Percentiles rank a stretch among this genome's conserved stretches.
These are phyloP conservation scores for Petunia axillaris DNA, from an alignment of 257 asterid genomes.

Conservation along the genomic window DNA sequence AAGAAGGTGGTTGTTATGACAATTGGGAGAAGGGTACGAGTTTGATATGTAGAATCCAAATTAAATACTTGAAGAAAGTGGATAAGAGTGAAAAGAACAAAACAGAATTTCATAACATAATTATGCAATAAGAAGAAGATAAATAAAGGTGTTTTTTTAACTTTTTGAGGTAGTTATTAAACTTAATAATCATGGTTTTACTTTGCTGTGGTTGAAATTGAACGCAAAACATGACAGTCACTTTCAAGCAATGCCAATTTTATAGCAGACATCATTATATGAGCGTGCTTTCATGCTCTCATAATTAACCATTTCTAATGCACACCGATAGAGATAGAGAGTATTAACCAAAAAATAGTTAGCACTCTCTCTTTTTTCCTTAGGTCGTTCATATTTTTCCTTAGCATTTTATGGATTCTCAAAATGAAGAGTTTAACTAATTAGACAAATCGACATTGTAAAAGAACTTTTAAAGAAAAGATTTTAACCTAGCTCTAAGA, in stretches of 20 bases:
- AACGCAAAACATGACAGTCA: slow-evolving; percentile 34
- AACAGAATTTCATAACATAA: slow-evolving; percentile 24
- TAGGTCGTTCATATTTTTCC: no score
- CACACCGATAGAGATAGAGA: neutral
- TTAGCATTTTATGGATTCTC: no score
- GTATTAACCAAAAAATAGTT: neutral
- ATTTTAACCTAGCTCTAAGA: no score
- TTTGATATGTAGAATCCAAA: slow-evolving; percentile 25
- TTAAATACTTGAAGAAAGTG: slow-evolving; percentile 17
- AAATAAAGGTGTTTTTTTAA: slow-evolving; percentile 31
- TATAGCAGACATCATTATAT: slow-evolving; percentile 48
- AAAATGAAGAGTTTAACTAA: no score
- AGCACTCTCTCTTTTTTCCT: neutral
- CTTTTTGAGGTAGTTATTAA: slow-evolving; percentile 27
- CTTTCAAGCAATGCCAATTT: slow-evolving; percentile 49
- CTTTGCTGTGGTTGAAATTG: slow-evolving; percentile 30
- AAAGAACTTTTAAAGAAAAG: no score
- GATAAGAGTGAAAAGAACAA: neutral
- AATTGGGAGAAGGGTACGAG: neutral
- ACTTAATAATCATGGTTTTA: slow-evolving; percentile 21
- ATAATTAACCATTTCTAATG: slow-evolving; percentile 26
- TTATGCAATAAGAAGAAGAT: slow-evolving; percentile 43
- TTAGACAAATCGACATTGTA: no score
- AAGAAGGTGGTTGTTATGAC: slow-evolving; percentile 1
- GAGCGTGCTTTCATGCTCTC: slow-evolving; percentile 46